phyloP scores from a whole-genome alignment of 1,139 yeast species.

The Geotrichum fermentans region DNA sequence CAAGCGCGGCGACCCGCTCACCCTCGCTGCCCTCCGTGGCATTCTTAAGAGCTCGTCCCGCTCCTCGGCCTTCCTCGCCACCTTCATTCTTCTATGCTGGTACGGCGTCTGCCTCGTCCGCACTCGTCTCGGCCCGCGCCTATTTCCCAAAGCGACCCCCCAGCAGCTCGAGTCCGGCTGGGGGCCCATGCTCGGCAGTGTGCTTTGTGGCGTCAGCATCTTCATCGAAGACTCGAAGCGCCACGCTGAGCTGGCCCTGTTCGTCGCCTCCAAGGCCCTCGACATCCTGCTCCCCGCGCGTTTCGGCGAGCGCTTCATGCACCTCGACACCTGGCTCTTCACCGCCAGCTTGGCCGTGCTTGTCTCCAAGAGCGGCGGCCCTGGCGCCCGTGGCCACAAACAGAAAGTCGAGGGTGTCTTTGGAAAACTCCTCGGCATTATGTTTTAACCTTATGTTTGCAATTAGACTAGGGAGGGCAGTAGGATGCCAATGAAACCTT shows the following conservation, averaged over 20 bases:
- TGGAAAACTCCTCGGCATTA: neutral
- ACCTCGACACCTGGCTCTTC: constrained; percentile 4
- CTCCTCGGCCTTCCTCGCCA: constrained; percentile 41
- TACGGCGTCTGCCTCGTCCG: constrained; percentile 41
- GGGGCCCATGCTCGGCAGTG: constrained; percentile 39
- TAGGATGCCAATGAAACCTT: neutral
- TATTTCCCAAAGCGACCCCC: constrained; percentile 31
- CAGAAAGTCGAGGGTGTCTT: constrained; percentile 12
- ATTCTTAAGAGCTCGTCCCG: constrained; percentile 29
- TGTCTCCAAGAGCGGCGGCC: neutral
- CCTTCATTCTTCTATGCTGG: constrained; percentile 41
- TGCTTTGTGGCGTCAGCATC: constrained; percentile 39
- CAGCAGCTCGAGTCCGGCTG: constrained; percentile 38
- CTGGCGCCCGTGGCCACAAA: too few species aligned
- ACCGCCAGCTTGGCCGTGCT: constrained; percentile 9
- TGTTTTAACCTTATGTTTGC: neutral
- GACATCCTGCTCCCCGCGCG: constrained; percentile 15
- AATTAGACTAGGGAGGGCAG: neutral
- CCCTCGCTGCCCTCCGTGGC: constrained; percentile 8
- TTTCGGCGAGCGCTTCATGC: constrained; percentile 7
- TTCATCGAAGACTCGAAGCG: constrained; percentile 39
- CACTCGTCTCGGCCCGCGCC: constrained; percentile 36
- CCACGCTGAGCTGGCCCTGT: constrained; percentile 43
- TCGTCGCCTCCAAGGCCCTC: constrained; percentile 24
- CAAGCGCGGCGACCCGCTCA: constrained; percentile 17